Evolutionary conservation across 2,329 filamentous ascomycete species (phyloP), one percentile per base, ranked within the genome.

Genomic region (Dactylellina drechsleri): DNA sequence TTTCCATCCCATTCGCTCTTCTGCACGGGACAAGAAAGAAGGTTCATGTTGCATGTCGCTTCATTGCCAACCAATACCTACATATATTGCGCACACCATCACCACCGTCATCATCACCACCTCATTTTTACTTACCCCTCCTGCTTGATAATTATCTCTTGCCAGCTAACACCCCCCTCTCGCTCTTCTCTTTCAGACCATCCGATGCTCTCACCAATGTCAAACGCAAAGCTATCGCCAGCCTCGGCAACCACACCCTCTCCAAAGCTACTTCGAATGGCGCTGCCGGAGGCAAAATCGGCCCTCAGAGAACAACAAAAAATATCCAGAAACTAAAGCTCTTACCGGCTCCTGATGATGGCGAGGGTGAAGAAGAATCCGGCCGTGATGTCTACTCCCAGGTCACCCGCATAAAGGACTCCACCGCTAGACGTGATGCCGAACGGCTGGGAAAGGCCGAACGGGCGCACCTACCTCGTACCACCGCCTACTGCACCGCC

Each of bases 311-410:
- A 82, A 98, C 93, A 67, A 96, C 93, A 23, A 96, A 97, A 82
- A 97, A 92, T 77, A 92, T 92, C 1, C 93, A 98, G 84, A 99
- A 99, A 84, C 86, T 99, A 76, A 99, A 99, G 84, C 87, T 99
- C n/a, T 85, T 99, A 15, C 95, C 95, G 0, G 95, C 95, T 80
- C 93, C 93, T 0, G 92, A 96, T 72, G 86, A 92, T 52, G 92
- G 87, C 41, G 91, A 92, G 26, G 93, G 98, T 76, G 94, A 97
- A 80, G 94, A 97, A 82, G 71, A 75, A 57, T 95, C 92, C 80
- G 93, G 93, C 8, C 86, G 93, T 77, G 95, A 99, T 81, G 95
- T 99, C 36, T 99, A 99, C 83, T 94, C 93, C 26, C 95, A 99
- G 82, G 98, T 97, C 82, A 97, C 94, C 7, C 88, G 95, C 52